phyloP scores from a whole-genome alignment of 352 stramenopile genomes.

The Elongisporangium undulatum region DNA sequence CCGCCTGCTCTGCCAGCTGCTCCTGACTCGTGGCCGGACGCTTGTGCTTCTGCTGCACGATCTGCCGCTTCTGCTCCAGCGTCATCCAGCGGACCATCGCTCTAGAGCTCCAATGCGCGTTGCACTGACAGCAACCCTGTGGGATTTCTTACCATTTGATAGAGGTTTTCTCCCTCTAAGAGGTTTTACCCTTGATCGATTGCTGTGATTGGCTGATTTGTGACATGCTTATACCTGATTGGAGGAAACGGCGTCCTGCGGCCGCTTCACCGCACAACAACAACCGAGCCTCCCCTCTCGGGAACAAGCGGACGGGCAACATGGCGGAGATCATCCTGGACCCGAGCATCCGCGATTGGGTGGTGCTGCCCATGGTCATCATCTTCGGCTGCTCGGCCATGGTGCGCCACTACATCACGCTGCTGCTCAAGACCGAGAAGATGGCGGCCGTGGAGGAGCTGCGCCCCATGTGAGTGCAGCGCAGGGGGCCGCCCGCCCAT shows the following conservation, averaged over 20 bases:
- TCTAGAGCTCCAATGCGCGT: not conserved
- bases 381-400: constrained; percentile 90
- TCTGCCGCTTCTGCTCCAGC: constrained; percentile 24
- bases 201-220: not conserved
- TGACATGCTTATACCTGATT: not conserved
- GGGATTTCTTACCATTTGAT: not conserved
- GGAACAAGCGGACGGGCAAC: constrained; percentile 1
- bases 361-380: constrained; percentile 97
- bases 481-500: not conserved
- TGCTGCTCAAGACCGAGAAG: constrained; percentile 83
- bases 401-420: constrained; percentile 82
- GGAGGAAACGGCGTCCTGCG: not conserved
- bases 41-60: constrained; percentile 24
- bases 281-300: constrained; percentile 3
- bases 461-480: constrained; percentile 51
- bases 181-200: not conserved
- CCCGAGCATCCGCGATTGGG: constrained; percentile 93
- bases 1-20: constrained; percentile 20
- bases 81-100: constrained; percentile 30
- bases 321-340: constrained; percentile 92
- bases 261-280: not conserved
- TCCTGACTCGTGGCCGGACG: constrained; percentile 14
- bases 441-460: constrained; percentile 72
- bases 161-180: not conserved
- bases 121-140: too few species aligned